Evolutionary conservation across 2,329 filamentous ascomycete species (phyloP).

Genomic region (Phialemoniopsis sp.): DNA sequence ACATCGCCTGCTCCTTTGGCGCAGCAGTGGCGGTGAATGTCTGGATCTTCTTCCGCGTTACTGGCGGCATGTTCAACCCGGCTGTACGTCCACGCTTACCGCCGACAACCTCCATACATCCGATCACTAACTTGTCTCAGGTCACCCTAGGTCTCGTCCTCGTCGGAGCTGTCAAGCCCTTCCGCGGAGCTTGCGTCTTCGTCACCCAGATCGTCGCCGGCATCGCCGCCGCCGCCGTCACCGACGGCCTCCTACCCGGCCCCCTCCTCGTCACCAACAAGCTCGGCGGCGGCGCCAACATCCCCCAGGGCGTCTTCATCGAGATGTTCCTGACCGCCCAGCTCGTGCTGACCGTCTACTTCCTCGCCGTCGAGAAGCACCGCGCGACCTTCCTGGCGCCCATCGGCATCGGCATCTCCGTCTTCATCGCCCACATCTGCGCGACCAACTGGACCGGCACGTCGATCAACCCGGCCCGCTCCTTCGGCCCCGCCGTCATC

Average conservation of each 20-base stretch:
- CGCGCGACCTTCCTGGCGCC: slow-evolving; percentile 59
- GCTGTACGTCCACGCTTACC: slow-evolving; percentile 32
- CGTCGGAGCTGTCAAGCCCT: slow-evolving; percentile 48
- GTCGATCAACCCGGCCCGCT: slow-evolving; percentile 45
- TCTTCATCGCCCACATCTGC: slow-evolving; percentile 46
- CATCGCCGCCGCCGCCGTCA: slow-evolving; percentile 1
- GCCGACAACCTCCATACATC: too few species aligned
- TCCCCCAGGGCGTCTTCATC: slow-evolving; percentile 48
- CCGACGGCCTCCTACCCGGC: neutral
- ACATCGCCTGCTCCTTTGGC: slow-evolving; percentile 46
- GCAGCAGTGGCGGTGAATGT: slow-evolving; percentile 47
- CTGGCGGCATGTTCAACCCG: slow-evolving; percentile 47
- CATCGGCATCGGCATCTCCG: slow-evolving; percentile 56
- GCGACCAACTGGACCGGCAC: slow-evolving; percentile 30
- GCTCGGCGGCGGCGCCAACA: slow-evolving; percentile 23
- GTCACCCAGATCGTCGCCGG: neutral
- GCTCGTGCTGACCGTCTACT: slow-evolving; percentile 50
- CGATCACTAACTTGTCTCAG: too few species aligned
- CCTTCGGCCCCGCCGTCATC: slow-evolving; percentile 43
- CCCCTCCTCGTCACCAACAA: neutral
- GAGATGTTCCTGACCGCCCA: slow-evolving; percentile 51
- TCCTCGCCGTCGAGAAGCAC: slow-evolving; percentile 60
- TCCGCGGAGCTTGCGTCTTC: slow-evolving; percentile 13
- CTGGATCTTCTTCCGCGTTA: slow-evolving; percentile 53
- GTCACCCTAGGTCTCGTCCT: slow-evolving; percentile 57